Conservation (phyloP, 768 basidiomycete species). For the Calocybe indica region DNA sequence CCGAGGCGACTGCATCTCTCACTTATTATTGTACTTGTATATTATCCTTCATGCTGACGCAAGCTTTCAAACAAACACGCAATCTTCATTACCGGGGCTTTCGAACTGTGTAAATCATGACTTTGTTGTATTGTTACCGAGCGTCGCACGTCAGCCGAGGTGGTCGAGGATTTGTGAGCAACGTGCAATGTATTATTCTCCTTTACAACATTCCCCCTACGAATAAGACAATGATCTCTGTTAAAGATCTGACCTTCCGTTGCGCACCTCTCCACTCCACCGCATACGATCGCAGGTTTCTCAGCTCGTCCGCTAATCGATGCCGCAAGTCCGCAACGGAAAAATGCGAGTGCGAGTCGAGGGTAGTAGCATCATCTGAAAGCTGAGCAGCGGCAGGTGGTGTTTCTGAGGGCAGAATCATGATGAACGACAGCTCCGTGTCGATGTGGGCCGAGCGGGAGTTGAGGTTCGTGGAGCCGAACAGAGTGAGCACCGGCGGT, state of each 20-base stretch:
- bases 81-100: no score
- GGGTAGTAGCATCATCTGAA: constrained; percentile 1
- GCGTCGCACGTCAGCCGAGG: no score
- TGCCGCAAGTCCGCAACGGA: constrained; percentile 30
- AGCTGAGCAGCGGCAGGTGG: background rate
- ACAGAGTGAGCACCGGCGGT: constrained; percentile 68
- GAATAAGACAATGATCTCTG: constrained; percentile 55
- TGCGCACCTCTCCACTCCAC: constrained; percentile 54
- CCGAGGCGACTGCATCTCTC: no score
- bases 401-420: constrained; percentile 57
- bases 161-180: no score
- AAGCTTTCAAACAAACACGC: no score
- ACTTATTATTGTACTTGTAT: no score
- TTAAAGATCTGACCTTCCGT: constrained; percentile 56
- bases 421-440: constrained; percentile 85
- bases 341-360: background rate
- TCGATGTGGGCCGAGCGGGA: constrained; percentile 87
- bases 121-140: no score
- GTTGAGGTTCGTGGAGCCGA: constrained; percentile 94
- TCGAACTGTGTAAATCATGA: no score
- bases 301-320: constrained; percentile 48
- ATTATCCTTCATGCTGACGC: no score
- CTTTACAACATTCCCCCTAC: constrained; percentile 65
- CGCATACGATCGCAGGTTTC: constrained; percentile 42
- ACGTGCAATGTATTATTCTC: background rate